These are phyloP conservation scores for Allantophomopsis cytisporea DNA, from an alignment of 2,329 filamentous ascomycete species.

Conservation along the genomic window DNA sequence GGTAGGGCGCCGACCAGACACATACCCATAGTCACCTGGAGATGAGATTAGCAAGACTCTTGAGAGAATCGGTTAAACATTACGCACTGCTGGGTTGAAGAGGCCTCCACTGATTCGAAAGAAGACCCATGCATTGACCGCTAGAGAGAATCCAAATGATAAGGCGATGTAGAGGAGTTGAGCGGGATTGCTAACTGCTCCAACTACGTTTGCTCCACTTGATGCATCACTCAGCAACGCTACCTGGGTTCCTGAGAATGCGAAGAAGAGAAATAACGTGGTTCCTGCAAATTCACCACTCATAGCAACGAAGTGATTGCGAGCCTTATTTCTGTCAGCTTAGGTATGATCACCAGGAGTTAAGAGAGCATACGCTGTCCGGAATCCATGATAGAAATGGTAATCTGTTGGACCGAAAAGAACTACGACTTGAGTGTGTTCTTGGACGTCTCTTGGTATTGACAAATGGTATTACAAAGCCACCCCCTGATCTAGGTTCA, in stretches of 20 bases:
- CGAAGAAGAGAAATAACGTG: conserved; percentile 14
- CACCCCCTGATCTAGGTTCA: conserved; percentile 6
- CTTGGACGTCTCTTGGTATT: conserved; percentile 5
- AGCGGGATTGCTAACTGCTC: conserved; percentile 22
- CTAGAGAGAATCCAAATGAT: conserved; percentile 20
- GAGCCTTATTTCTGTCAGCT: conserved; percentile 2
- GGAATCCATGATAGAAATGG: conserved; percentile 7
- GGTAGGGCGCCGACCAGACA: conserved; percentile 21
- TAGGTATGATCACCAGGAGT: background rate
- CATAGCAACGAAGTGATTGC: conserved; percentile 10
- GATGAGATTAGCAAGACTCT: background rate
- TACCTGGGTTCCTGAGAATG: conserved; percentile 13
- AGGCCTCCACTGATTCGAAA: conserved; percentile 34
- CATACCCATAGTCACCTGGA: conserved; percentile 22
- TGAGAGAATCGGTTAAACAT: background rate
- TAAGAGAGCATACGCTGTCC: conserved; percentile 5
- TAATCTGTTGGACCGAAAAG: conserved; percentile 8
- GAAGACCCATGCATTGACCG: conserved; percentile 40
- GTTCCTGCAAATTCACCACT: conserved; percentile 12
- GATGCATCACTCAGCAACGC: conserved; percentile 12
- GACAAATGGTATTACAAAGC: conserved; percentile 10
- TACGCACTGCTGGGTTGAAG: conserved; percentile 32
- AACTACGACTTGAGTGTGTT: conserved; percentile 1
- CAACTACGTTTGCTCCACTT: conserved; percentile 19
- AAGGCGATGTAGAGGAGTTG: conserved; percentile 19